Evolutionary conservation across 306 rosid species (phyloP), one percentile per base, ranked within the genome.

Genomic region (Malus sylvestris): DNA sequence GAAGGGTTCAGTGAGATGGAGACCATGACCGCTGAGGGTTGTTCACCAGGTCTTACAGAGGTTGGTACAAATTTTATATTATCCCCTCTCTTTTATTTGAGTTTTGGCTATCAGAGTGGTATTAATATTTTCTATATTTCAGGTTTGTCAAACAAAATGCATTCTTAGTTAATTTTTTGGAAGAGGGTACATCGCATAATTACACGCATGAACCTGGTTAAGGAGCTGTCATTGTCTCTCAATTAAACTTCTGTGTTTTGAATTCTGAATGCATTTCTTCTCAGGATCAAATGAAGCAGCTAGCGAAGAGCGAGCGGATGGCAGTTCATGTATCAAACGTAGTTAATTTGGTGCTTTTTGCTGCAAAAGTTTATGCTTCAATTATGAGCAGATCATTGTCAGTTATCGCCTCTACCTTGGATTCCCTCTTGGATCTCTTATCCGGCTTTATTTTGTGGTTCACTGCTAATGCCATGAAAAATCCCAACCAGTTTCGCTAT

Each of bases 371-470:
- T 59, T 92, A 78, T 5, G 97, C 97, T 63, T 90, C 96, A 33
- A 14, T 87, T 35, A 86, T 79, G 74, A 92, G 97, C 80, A 76
- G 77, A 80, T 92, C 97, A 29, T 73, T 92, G 72, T 89, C 97
- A 0, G 93, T 92, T 35, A 88, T 92, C 77, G 97, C 97, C 67
- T 92, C 97, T 40, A 92, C 97, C 19, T 33, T 92, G 80, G 97
- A 92, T 67, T 92, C 97, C 58, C 91, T 92, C 70, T 79, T 90
- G 86, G 96, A 92, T 79, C 97, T 92, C 75, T 68, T 92, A 79
- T 92, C 97, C 12, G 97, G 97, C 30, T 90, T 90, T 82, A 92
- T 92, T 25, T 60, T 92, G 80, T 92, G 97, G 97, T 92, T 87
- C 76, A 92, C 97, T 60, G 77, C 96, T 19, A 0, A 86, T 78